Conservation (phyloP, 805 yeast species). For the Teunomyces aglyptinius region DNA sequence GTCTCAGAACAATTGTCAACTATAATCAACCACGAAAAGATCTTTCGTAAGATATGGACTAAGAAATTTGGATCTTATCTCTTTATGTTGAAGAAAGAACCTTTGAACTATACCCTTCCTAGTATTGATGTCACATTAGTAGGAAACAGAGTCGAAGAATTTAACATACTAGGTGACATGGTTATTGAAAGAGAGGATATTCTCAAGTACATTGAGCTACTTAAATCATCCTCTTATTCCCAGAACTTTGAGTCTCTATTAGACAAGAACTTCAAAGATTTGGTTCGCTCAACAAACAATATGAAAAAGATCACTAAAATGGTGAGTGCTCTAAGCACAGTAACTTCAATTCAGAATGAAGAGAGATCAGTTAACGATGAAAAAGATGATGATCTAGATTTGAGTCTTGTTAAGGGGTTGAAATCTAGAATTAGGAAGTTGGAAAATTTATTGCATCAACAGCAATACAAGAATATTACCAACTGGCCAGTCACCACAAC, state of each 20-base stretch:
- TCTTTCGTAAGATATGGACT: constrained; percentile 60
- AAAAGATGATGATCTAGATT: constrained; percentile 30
- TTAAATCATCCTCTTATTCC: constrained; percentile 26
- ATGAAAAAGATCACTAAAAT: constrained; percentile 35
- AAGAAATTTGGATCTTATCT: constrained; percentile 53
- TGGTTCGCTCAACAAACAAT: constrained; percentile 38
- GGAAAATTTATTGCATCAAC: constrained; percentile 75
- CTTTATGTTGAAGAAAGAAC: constrained; percentile 15
- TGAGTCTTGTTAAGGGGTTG: constrained; percentile 54
- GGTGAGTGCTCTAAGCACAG: constrained; percentile 29
- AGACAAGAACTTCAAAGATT: constrained; percentile 45
- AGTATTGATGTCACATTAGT: constrained; percentile 42
- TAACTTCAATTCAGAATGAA: constrained; percentile 22
- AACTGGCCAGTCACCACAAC: constrained; percentile 40
- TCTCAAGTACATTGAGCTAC: constrained; percentile 21
- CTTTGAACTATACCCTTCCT: constrained; percentile 20
- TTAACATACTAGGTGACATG: constrained; percentile 37
- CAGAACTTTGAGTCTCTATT: constrained; percentile 38
- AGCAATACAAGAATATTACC: constrained; percentile 55
- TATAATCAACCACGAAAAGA: constrained; percentile 55
- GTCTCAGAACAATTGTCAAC: constrained; percentile 58
- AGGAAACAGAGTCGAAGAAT: constrained; percentile 15
- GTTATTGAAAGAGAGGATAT: constrained; percentile 35
- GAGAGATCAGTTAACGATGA: constrained; percentile 11
- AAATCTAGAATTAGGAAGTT: constrained; percentile 71